Evolutionary conservation across 2,329 filamentous ascomycete genomes (phyloP), one percentile per base, ranked within the genome.

Genomic region (Exophiala sp.): DNA sequence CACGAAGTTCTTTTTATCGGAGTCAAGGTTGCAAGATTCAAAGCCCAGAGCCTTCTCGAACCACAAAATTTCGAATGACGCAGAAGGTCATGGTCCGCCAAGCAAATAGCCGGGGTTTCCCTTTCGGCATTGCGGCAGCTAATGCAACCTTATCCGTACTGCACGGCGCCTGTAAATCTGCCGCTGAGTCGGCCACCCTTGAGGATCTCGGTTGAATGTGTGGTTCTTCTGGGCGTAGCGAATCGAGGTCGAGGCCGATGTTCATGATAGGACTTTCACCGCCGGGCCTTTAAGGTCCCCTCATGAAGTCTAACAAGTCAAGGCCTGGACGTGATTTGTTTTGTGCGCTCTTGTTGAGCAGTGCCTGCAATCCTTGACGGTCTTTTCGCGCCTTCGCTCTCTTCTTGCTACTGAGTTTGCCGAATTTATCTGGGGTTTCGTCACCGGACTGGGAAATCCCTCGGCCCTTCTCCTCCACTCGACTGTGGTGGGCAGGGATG

Each of bases 381-480:
- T 73, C 69, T 56, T 78, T 80, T 21, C 77, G 66, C 48, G 73
- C 67, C 59, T 77, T 79, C 19, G 75, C 74, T 58, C 77, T 67
- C 58, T 77, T 77, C 63, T 78, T 79, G 66, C 75, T 79, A 64
- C 62, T 77, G 27, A 43, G 23, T 42, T 54, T 57, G 30, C 2
- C 38, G 8, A 30, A n/a, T 16, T 38, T 42, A 13, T 46, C 49
- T 13, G 27, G n/a, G n/a, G 39, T 21, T 2, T 7, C 6, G 4
- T 30, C 9, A 19, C 30, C 24, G 11, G 34, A 3, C 34, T n/a
- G n/a, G n/a, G n/a, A n/a, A n/a, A n/a, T n/a, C n/a, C n/a, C n/a
- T n/a, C n/a, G n/a, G n/a, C 19, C 14, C 2, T 3, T 19, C 4
- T 37, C 7, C 14, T n/a, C n/a, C n/a, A n/a, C n/a, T n/a, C n/a